Conservation (phyloP, 176 grass and related monocot species). For the Puccinellia tenuiflora region DNA sequence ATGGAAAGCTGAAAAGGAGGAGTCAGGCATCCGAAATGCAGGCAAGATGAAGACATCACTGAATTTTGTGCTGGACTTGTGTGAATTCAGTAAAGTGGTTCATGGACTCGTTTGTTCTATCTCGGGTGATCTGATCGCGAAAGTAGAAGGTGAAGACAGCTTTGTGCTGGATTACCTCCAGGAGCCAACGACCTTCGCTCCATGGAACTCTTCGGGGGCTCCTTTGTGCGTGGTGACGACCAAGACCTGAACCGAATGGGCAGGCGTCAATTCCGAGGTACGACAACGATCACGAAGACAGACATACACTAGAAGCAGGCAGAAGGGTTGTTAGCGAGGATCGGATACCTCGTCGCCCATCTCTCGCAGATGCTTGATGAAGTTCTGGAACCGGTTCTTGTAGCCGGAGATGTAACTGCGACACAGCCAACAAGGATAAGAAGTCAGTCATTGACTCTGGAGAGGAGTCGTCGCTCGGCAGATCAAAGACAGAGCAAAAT, state of each 20-base stretch:
- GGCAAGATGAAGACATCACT: not conserved
- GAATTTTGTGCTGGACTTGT: not conserved
- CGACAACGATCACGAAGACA: constrained; percentile 11
- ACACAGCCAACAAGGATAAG: not conserved
- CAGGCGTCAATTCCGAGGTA: not conserved
- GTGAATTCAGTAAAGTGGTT: constrained; percentile 6
- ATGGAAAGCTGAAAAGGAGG: constrained; percentile 75
- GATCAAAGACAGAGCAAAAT: not conserved
- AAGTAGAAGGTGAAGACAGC: not conserved
- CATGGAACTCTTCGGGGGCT: constrained; percentile 85
- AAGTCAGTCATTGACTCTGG: constrained; percentile 20
- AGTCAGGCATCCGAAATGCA: not conserved
- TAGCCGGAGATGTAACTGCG: constrained; percentile 87
- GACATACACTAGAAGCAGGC: not conserved
- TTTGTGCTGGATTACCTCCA: constrained; percentile 64
- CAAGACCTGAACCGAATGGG: constrained; percentile 50
- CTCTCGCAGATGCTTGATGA: constrained; percentile 95
- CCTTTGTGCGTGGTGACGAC: constrained; percentile 95
- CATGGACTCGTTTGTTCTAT: not conserved
- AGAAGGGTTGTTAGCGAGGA: not conserved
- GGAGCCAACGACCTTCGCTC: constrained; percentile 91
- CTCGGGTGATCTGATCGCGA: not conserved
- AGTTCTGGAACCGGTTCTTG: constrained; percentile 97
- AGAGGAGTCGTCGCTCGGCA: not conserved
- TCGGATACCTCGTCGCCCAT: constrained; percentile 82